Evolutionary conservation across 2,329 filamentous ascomycete species (phyloP), one percentile per base, ranked within the genome.

Genomic region (Claviceps capensis): DNA sequence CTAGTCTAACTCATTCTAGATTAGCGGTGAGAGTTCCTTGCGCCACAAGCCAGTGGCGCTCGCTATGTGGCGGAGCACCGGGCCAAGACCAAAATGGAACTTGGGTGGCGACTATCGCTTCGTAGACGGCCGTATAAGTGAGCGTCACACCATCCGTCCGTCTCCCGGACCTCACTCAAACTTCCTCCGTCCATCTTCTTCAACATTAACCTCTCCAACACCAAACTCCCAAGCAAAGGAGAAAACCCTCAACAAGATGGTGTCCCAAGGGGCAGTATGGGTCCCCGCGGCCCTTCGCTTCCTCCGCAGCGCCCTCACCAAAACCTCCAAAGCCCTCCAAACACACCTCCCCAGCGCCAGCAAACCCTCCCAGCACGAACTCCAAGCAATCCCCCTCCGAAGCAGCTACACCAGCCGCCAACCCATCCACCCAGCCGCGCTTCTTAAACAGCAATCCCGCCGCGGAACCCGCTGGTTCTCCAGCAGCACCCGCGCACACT

Each of bases 241-340:
- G 19, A 37, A 22, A 6, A 50, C 3, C 13, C 2, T 44, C 65
- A 73, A 58, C 57, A 34, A 34, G 9, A 81, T 81, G 78, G 72
- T 72, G 68, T 73, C 75, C 63, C 65, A 67, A 63, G 75, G 75
- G 71, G 76, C 74, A 67, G 69, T 79, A 65, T 78, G 73, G 77
- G 77, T 72, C 61, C 74, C 76, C 54, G 69, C 71, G 63, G 73
- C 75, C 68, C 66, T 79, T 64, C 75, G 75, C 64, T 67, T 76
- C 59, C 68, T 79, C 60, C 73, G 75, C 62, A 70, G 69, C 59
- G 73, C 77, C 63, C 67, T 75, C 62, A 67, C 67, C 48, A 75
- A 72, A 60, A 72, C 76, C 60, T 71, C 72, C 54, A 73, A 74
- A 57, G 66, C 72, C 58, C 66, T 81, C 53, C 74, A 76, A 57